Evolutionary conservation across 2,329 filamentous ascomycete genomes (phyloP).

Genomic region (Diaporthe australafricana): DNA sequence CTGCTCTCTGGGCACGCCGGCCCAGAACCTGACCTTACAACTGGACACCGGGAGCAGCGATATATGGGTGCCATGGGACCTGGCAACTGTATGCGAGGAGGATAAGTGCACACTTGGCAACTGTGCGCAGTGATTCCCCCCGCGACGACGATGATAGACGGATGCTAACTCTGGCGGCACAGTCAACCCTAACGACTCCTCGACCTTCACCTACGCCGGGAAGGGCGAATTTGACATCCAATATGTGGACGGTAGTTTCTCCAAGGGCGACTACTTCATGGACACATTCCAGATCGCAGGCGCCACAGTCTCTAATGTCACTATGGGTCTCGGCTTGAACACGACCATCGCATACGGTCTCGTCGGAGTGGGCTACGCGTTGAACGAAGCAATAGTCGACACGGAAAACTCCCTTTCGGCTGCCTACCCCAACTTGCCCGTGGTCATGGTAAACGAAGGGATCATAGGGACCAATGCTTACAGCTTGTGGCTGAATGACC

Average conservation of each 20-base stretch:
- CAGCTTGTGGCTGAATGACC: constrained; percentile 75
- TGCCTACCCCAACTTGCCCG: constrained; percentile 70
- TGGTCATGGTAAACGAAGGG: constrained; percentile 71
- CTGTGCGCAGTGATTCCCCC: constrained; percentile 55
- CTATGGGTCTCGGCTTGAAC: constrained; percentile 68
- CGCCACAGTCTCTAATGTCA: constrained; percentile 62
- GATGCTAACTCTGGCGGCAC: constrained; percentile 6
- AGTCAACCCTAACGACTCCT: constrained; percentile 61
- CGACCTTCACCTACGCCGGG: constrained; percentile 57
- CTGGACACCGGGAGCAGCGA: constrained; percentile 76
- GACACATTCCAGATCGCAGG: constrained; percentile 68
- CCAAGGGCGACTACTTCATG: constrained; percentile 68
- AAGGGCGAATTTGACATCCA: constrained; percentile 64
- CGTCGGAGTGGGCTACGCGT: constrained; percentile 69
- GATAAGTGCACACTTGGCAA: constrained; percentile 56
- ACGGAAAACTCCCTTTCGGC: constrained; percentile 42
- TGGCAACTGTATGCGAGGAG: constrained; percentile 52
- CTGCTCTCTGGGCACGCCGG: constrained; percentile 67
- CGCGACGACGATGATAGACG: constrained; percentile 27
- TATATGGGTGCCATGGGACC: constrained; percentile 66
- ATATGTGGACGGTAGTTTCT: constrained; percentile 71
- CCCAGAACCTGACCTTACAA: constrained; percentile 67
- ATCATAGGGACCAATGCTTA: constrained; percentile 76
- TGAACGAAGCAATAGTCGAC: constrained; percentile 62
- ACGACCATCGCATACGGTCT: constrained; percentile 69